These are phyloP conservation scores for Candida sojae DNA, from an alignment of 1,139 yeast species.

Conservation along the genomic window DNA sequence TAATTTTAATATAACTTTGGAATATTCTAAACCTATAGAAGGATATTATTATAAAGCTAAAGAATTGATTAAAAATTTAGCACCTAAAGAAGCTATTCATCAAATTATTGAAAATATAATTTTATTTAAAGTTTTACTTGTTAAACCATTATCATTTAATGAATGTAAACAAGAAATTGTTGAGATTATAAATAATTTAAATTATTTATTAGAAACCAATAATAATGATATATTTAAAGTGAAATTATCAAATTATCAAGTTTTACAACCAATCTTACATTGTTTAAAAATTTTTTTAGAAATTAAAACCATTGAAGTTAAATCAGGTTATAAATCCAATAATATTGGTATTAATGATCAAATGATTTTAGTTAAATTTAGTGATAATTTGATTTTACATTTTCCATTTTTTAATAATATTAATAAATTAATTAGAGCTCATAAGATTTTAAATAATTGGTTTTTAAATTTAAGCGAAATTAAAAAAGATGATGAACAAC, in stretches of 20 bases:
- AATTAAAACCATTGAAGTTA: conserved; percentile 23
- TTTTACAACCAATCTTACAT: conserved; percentile 38
- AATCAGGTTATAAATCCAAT: conserved; percentile 1
- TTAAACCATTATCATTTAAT: conserved; percentile 24
- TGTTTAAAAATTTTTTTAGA: conserved; percentile 29
- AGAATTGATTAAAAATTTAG: conserved; percentile 8
- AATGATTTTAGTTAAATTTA: conserved; percentile 17
- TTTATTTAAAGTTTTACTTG: conserved; percentile 33
- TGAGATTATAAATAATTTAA: conserved; percentile 24
- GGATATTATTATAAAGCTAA: conserved; percentile 17
- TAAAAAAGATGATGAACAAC: conserved; percentile 11
- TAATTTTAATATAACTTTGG: conserved; percentile 16
- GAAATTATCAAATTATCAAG: conserved; percentile 35
- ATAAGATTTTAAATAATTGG: conserved; percentile 28
- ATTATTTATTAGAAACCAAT: conserved; percentile 19
- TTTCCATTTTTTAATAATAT: conserved; percentile 33
- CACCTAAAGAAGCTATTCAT: conserved; percentile 8
- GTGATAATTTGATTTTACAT: conserved; percentile 27
- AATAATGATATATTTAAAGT: conserved; percentile 30
- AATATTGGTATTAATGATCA: conserved; percentile 13
- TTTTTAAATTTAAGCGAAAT: conserved; percentile 26
- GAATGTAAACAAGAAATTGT: conserved; percentile 25
- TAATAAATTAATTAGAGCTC: conserved; percentile 29
- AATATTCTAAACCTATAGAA: conserved; percentile 8
- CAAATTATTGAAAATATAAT: conserved; percentile 14